Percentiles rank a stretch among this genome's conserved stretches.
Conservation (phyloP, 2,329 filamentous ascomycete species). For the Alternaria panax region DNA sequence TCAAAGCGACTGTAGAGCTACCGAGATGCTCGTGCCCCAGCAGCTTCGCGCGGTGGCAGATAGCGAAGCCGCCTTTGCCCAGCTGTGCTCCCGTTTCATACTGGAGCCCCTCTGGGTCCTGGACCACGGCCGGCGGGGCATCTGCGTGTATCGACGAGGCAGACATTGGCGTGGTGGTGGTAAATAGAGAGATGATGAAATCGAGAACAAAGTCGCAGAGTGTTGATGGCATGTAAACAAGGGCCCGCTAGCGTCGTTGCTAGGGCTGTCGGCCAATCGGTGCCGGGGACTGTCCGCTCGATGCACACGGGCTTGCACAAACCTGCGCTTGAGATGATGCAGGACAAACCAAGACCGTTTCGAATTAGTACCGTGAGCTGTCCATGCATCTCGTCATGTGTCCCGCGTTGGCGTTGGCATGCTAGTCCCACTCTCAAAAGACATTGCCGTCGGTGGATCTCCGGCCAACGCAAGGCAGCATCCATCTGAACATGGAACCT, state of each 20-base stretch:
- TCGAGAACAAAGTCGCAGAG: slow-evolving; percentile 35
- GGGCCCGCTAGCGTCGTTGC: slow-evolving; percentile 19
- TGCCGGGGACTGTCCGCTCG: slow-evolving; percentile 5
- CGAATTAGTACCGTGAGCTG: slow-evolving; percentile 3
- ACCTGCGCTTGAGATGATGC: neutral
- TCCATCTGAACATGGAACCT: slow-evolving; percentile 19
- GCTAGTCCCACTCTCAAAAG: neutral
- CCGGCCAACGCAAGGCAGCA: slow-evolving; percentile 34
- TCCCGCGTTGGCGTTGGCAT: slow-evolving; percentile 5
- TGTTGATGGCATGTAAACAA: slow-evolving; percentile 28
- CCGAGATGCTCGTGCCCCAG: slow-evolving; percentile 62
- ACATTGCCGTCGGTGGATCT: slow-evolving; percentile 27
- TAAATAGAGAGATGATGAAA: slow-evolving; percentile 34
- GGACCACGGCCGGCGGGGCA: slow-evolving; percentile 64
- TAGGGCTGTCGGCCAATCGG: slow-evolving; percentile 18
- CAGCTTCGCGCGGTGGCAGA: slow-evolving; percentile 77
- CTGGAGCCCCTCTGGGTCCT: slow-evolving; percentile 72
- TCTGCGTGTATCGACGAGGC: slow-evolving; percentile 59
- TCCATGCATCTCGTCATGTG: slow-evolving; percentile 3
- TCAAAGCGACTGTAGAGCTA: slow-evolving; percentile 75
- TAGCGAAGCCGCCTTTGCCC: slow-evolving; percentile 83
- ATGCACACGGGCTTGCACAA: slow-evolving; percentile 15
- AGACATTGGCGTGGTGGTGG: slow-evolving; percentile 45
- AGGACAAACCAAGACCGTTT: neutral
- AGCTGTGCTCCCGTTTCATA: slow-evolving; percentile 78